Base-by-base conservation (phyloP, 441 rosid species). In the Viola pubescens region DNA sequence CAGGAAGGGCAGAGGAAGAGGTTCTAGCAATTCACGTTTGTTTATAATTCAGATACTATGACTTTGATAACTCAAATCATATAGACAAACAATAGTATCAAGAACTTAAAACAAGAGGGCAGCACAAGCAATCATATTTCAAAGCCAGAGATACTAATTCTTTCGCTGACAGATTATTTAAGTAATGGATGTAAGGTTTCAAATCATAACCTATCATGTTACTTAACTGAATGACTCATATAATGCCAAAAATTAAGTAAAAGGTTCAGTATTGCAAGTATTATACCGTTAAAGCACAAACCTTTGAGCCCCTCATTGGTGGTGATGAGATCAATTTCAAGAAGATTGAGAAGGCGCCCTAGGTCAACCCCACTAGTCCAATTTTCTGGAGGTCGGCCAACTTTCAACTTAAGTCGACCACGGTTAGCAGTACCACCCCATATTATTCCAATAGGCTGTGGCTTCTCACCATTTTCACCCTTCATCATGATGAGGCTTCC, bases 361-460 rank as follows among this genome's bases (percentile, higher is more conserved):
- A 87, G 91, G 79, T 87, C 95, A 40, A 87, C 95, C 62, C 95
- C 95, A 37, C 95, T 87, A 0, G 95, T 87, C 89, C 91, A 83
- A 64, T 83, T 88, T 67, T 81, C 96, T 0, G 96, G 96, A 46
- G 88, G 84, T 64, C 82, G 83, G 9, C 96, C 96, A n/a, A 81
- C 75, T 77, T 82, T 82, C 37, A 86, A 80, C 70, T 88, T 85
- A 72, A 88, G 75, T 46, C 90, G 75, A 53, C 92, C 92, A 40
- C 92, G 74, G 70, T 92, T 89, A 7, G 97, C 98, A 19, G 98
- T 91, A n/a, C 98, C 98, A 4, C 98, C 98, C 98, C 98, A 89
- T 68, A 92, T 92, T 70, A 89, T 89, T 76, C 98, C 98, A 61
- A 92, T 89, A 37, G 98, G 98, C 60, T 44, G 74, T 9, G 91